Evolutionary conservation across 2,329 filamentous ascomycete genomes (phyloP), one percentile per base, ranked within the genome.

Genomic region (Thyridium curvatum): DNA sequence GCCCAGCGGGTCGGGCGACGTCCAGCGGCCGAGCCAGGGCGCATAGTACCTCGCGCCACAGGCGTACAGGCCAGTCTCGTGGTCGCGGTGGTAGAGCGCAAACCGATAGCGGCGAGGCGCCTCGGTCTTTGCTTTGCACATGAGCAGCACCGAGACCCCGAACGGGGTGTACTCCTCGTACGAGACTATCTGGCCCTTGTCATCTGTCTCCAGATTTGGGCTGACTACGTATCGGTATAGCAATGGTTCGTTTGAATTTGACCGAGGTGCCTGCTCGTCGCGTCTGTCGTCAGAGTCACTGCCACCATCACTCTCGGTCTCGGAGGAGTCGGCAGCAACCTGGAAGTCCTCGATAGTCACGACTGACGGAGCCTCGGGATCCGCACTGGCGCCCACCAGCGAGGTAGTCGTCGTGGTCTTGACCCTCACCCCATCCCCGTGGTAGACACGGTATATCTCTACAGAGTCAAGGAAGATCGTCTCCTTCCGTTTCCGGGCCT

Each of bases 91-190:
- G 16, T 54, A 41, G 7, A 38, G 39, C 2, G 47, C 21, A 38
- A 45, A 58, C 0, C 53, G 45, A 39, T 55, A 59, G 18, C 43
- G 44, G n/a, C 44, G 47, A 2, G 52, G 46, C 1, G 46, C 41
- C 15, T 48, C 45, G n/a, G n/a, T n/a, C n/a, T n/a, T n/a, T n/a
- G n/a, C n/a, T n/a, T n/a, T n/a, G n/a, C n/a, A n/a, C n/a, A n/a
- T n/a, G 4, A 35, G 41, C 37, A 46, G 52, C 3, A 47, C 35
- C 6, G 50, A 43, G 13, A n/a, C 18, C 1, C 57, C 58, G 37
- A 44, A 61, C 4, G 58, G 51, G 3, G 41, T 44, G 37, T 55
- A 59, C 41, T 61, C 58, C 32, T 59, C 53, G 34, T 53, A 56
- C 3, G 53, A 53, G 6, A 59, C 34, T 14, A 59, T 21, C 5